A percentile compares a stretch with the other conserved stretches of the same genome.
These are phyloP conservation scores for Calcarisporium arbuscula DNA, from an alignment of 2,329 filamentous ascomycete species.

Conservation along the genomic window DNA sequence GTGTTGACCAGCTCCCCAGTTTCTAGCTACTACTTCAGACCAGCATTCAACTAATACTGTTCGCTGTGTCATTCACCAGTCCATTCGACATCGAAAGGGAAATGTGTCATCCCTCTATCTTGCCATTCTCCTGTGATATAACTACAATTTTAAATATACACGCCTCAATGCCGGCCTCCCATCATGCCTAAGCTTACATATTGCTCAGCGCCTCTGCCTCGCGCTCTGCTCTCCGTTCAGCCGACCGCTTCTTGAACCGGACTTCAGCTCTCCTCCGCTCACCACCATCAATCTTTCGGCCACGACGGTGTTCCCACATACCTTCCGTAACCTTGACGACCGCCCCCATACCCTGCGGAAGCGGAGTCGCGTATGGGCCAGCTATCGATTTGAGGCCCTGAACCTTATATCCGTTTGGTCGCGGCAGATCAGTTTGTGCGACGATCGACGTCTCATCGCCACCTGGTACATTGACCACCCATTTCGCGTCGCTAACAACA, in stretches of 20 bases:
- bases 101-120: too few species aligned
- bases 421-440: constrained; percentile 13
- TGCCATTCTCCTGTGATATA: too few species aligned
- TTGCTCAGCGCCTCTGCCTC: constrained; percentile 32
- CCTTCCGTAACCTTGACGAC: constrained; percentile 70
- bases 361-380: constrained; percentile 65
- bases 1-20: too few species aligned
- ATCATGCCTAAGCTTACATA: constrained; percentile 17
- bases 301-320: constrained; percentile 85
- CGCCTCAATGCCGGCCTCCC: too few species aligned
- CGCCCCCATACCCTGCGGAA: constrained; percentile 60
- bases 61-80: too few species aligned
- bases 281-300: constrained; percentile 92
- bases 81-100: too few species aligned
- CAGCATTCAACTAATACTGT: too few species aligned
- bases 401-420: constrained; percentile 52
- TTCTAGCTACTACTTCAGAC: too few species aligned
- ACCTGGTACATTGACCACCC: constrained; percentile 49
- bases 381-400: constrained; percentile 62
- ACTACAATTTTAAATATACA: constrained; percentile 15
- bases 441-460: constrained; percentile 29
- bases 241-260: constrained; percentile 75
- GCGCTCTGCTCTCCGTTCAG: constrained; percentile 66
- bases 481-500: constrained; percentile 38
- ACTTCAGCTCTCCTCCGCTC: constrained; percentile 85